Conservation (phyloP, 805 yeast species). For the Novakomyces olei region DNA sequence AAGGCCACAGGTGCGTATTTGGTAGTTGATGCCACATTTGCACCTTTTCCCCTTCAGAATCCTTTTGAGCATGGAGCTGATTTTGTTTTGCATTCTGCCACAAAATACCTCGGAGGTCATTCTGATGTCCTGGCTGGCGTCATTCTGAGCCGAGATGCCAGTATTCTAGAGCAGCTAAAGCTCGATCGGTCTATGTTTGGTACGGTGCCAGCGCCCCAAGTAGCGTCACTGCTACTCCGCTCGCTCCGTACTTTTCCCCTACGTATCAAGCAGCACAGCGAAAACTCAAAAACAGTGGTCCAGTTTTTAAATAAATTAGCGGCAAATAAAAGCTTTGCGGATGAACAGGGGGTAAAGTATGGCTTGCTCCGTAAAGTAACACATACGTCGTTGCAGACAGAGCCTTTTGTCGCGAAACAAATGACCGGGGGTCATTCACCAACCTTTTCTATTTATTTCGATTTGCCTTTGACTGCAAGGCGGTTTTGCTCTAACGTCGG, state of each 20-base stretch:
- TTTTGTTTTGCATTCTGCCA: constrained; percentile 77
- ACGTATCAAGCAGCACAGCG: constrained; percentile 45
- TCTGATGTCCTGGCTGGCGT: constrained; percentile 75
- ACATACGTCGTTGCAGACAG: constrained; percentile 63
- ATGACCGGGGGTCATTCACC: constrained; percentile 42
- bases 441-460: constrained; percentile 44
- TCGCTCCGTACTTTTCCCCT: constrained; percentile 63
- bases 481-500: constrained; percentile 41
- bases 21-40: constrained; percentile 69
- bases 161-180: constrained; percentile 25
- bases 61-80: constrained; percentile 74
- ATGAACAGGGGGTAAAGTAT: neutral
- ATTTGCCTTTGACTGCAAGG: constrained; percentile 32
- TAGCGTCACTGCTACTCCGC: constrained; percentile 49
- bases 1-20: constrained; percentile 56
- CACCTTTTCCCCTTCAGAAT: constrained; percentile 73
- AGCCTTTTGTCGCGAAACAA: constrained; percentile 43
- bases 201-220: constrained; percentile 58
- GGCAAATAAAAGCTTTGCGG: neutral
- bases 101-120: constrained; percentile 91
- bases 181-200: constrained; percentile 54
- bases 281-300: constrained; percentile 40
- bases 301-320: constrained; percentile 24
- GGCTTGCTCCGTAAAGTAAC: constrained; percentile 24
- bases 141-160: constrained; percentile 37